Evolutionary conservation across 1,284 basidiomycete genomes (phyloP).

Genomic region (Ceratobasidium sp.): DNA sequence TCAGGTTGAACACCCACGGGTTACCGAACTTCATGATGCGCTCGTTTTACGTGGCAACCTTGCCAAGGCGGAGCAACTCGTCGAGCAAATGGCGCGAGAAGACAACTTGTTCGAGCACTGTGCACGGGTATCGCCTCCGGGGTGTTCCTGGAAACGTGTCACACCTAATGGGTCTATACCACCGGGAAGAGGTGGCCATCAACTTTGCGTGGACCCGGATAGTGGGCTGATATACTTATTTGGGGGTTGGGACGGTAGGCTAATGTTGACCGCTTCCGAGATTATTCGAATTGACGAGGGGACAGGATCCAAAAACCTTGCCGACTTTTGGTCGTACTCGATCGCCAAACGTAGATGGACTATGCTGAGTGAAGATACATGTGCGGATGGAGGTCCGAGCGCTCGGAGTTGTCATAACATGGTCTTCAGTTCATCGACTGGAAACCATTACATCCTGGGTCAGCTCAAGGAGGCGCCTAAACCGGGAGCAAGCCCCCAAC

Average conservation of each 20-base stretch:
- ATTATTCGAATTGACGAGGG: not conserved
- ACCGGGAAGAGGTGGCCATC: slow-evolving; percentile 74
- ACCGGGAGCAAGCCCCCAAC: slow-evolving; percentile 18
- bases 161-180: slow-evolving; percentile 64
- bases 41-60: slow-evolving; percentile 74
- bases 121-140: slow-evolving; percentile 31
- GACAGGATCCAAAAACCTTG: slow-evolving; percentile 59
- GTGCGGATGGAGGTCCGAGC: slow-evolving; percentile 66
- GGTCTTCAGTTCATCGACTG: slow-evolving; percentile 74
- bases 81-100: slow-evolving; percentile 57
- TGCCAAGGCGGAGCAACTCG: slow-evolving; percentile 62
- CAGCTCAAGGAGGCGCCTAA: slow-evolving; percentile 45
- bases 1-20: slow-evolving; percentile 72
- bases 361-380: slow-evolving; percentile 64
- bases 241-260: slow-evolving; percentile 78
- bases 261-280: slow-evolving; percentile 7
- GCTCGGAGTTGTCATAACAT: slow-evolving; percentile 83
- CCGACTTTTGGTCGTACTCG: slow-evolving; percentile 82
- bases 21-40: slow-evolving; percentile 69
- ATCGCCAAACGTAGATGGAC: slow-evolving; percentile 70
- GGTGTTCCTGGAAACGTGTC: slow-evolving; percentile 14
- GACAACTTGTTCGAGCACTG: slow-evolving; percentile 66
- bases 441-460: slow-evolving; percentile 68
- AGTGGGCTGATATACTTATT: slow-evolving; percentile 74
- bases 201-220: slow-evolving; percentile 78